These are phyloP conservation scores for Phytophthora podocarpi DNA, from an alignment of 352 stramenopile species.

Conservation along the genomic window DNA sequence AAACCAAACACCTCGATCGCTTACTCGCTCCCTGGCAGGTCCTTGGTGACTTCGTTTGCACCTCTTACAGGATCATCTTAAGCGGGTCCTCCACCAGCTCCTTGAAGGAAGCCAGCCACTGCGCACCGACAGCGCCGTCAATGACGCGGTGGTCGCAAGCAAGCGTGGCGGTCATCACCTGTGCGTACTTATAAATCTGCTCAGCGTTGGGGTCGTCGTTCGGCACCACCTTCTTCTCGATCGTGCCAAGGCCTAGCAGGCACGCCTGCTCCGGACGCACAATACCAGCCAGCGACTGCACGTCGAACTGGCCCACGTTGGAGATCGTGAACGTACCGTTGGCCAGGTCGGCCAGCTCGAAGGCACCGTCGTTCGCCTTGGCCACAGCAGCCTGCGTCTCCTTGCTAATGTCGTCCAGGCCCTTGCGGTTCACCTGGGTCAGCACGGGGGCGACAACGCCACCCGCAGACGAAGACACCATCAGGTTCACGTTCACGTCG, in stretches of 20 bases:
- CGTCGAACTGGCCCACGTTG: slow-evolving; percentile 97
- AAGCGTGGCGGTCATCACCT: slow-evolving; percentile 95
- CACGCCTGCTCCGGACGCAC: slow-evolving; percentile 93
- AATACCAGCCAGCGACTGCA: slow-evolving; percentile 95
- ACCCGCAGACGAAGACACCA: slow-evolving; percentile 68
- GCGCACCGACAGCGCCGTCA: slow-evolving; percentile 96
- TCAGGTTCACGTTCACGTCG: slow-evolving; percentile 94
- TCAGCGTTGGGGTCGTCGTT: slow-evolving; percentile 82
- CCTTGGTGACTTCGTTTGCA: slow-evolving; percentile 12
- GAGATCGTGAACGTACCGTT: slow-evolving; percentile 96
- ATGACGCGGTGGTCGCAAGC: slow-evolving; percentile 98
- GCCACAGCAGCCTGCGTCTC: slow-evolving; percentile 53
- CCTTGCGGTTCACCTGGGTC: slow-evolving; percentile 68
- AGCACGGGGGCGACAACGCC: slow-evolving; percentile 98
- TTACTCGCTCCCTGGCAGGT: slow-evolving; percentile 21
- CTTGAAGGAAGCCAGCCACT: slow-evolving; percentile 97
- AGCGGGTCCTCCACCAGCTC: slow-evolving; percentile 96
- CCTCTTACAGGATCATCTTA: slow-evolving; percentile 95
- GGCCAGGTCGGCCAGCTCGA: slow-evolving; percentile 59
- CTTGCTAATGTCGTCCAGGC: slow-evolving; percentile 61
- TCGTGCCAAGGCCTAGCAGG: slow-evolving; percentile 93
- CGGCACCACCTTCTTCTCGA: slow-evolving; percentile 95
- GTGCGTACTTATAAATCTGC: slow-evolving; percentile 90
- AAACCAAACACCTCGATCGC: slow-evolving; percentile 23
- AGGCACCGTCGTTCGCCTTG: slow-evolving; percentile 43